phyloP scores from a whole-genome alignment of 2,329 filamentous ascomycete species.

The Sordariomycetes sp. region DNA sequence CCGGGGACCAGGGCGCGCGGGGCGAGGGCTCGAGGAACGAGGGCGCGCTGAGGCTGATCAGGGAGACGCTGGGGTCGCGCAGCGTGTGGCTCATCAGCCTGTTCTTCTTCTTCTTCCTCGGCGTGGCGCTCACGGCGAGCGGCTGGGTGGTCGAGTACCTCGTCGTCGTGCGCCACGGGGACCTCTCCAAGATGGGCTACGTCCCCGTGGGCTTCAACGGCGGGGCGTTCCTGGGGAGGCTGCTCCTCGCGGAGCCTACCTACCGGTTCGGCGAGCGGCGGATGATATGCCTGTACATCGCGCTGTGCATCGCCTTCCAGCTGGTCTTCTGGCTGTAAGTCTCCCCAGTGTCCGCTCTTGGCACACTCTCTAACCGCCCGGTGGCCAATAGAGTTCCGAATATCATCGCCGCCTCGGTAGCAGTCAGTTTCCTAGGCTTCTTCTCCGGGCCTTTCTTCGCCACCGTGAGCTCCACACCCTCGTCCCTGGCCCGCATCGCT shows the following conservation, averaged over 20 bases:
- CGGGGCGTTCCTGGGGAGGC: conserved; percentile 43
- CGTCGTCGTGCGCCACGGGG: conserved; percentile 45
- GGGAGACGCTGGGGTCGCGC: conserved; percentile 28
- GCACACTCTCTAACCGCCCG: neutral
- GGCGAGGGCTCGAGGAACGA: conserved; percentile 16
- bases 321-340: conserved; percentile 48
- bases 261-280: conserved; percentile 45
- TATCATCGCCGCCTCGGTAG: conserved; percentile 38
- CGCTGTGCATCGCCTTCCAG: conserved; percentile 41
- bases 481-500: neutral
- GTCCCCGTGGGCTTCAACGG: conserved; percentile 51
- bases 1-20: conserved; percentile 7
- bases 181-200: conserved; percentile 48
- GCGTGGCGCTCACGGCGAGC: conserved; percentile 39
- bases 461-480: conserved; percentile 24
- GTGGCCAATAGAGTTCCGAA: conserved; percentile 22
- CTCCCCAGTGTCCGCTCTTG: neutral
- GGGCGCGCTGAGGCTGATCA: conserved; percentile 23
- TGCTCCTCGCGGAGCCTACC: conserved; percentile 48
- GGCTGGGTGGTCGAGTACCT: conserved; percentile 59
- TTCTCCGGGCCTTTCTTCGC: conserved; percentile 49
- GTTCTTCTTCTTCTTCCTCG: conserved; percentile 56
- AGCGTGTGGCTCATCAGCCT: conserved; percentile 47
- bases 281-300: conserved; percentile 44
- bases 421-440: conserved; percentile 43